Evolutionary conservation across 1,139 yeast genomes (phyloP).

Genomic region (Suhomyces guaymorum): DNA sequence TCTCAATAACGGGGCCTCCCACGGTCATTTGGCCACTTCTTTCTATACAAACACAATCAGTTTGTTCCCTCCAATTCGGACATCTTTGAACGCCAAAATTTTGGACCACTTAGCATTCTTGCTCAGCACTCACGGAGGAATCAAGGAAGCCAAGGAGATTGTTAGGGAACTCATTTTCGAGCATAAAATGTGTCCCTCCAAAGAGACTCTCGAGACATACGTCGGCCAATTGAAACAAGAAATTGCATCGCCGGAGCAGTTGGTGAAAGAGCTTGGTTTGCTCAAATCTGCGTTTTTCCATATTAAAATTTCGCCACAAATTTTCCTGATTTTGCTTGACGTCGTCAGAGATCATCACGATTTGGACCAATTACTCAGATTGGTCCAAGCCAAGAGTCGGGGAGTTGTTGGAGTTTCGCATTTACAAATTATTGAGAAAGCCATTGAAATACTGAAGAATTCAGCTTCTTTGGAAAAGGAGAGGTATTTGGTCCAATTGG

Average conservation of each 20-base stretch:
- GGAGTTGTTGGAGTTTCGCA: constrained; percentile 18
- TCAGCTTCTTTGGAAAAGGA: constrained; percentile 6
- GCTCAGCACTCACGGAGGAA: constrained; percentile 23
- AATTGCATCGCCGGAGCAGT: too few relatives aligned
- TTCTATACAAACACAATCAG: constrained; percentile 4
- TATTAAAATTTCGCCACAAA: constrained; percentile 19
- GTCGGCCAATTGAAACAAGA: constrained; percentile 12
- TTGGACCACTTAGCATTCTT: constrained; percentile 32
- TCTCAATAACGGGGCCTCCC: background rate
- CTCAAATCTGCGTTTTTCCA: constrained; percentile 37
- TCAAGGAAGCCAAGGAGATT: constrained; percentile 20
- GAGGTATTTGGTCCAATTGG: constrained; percentile 23
- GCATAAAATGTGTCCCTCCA: constrained; percentile 27
- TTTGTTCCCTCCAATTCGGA: constrained; percentile 3
- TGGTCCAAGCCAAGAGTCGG: constrained; percentile 16
- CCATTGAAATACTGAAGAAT: constrained; percentile 11
- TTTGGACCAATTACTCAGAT: constrained; percentile 32
- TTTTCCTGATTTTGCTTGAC: constrained; percentile 27
- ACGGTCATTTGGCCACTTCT: constrained; percentile 7
- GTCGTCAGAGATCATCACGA: constrained; percentile 29
- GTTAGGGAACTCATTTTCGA: constrained; percentile 22
- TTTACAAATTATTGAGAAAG: constrained; percentile 15
- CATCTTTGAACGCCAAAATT: constrained; percentile 20
- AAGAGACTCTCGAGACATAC: constrained; percentile 25
- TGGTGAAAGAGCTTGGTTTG: constrained; percentile 26